Evolutionary conservation across 1,139 yeast species (phyloP).

Genomic region (Torulaspora globosa): DNA sequence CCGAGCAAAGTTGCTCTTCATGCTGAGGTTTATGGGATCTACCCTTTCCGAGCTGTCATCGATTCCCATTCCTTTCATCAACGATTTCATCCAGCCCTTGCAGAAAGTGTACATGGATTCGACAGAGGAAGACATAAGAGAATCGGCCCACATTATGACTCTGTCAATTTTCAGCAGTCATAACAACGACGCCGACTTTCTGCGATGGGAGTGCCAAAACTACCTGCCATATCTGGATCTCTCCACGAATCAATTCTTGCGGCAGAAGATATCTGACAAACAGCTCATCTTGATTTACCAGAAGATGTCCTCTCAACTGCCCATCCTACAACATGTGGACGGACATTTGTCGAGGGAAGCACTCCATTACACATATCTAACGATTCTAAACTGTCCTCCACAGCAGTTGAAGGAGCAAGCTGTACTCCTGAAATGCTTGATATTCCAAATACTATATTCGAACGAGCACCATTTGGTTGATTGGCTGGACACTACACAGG

Average conservation of each 20-base stretch:
- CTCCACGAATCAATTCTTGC: constrained; percentile 20
- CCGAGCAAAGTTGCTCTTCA: constrained; percentile 25
- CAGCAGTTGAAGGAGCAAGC: constrained; percentile 10
- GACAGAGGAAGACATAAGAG: constrained; percentile 21
- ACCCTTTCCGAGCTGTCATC: constrained; percentile 13
- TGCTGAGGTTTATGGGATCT: constrained; percentile 26
- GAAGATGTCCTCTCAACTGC: constrained; percentile 17
- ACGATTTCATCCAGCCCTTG: constrained; percentile 18
- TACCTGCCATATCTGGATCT: constrained; percentile 17
- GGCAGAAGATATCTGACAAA: constrained; percentile 15
- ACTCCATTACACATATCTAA: constrained; percentile 25
- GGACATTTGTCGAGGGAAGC: constrained; percentile 21
- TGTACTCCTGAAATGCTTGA: constrained; percentile 24
- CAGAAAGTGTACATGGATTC: constrained; percentile 14
- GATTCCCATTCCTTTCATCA: constrained; percentile 13
- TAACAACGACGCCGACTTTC: constrained; percentile 7
- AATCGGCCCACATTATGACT: constrained; percentile 27
- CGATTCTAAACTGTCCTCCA: constrained; percentile 17
- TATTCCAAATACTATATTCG: constrained; percentile 22
- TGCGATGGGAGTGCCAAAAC: constrained; percentile 26
- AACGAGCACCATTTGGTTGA: constrained; percentile 13
- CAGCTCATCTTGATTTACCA: constrained; percentile 24
- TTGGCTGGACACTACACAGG: constrained; percentile 28
- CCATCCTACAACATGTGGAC: constrained; percentile 13
- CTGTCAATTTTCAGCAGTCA: constrained; percentile 21